phyloP scores from a whole-genome alignment of 2,329 filamentous ascomycete species.

The Calonectria honghensis region DNA sequence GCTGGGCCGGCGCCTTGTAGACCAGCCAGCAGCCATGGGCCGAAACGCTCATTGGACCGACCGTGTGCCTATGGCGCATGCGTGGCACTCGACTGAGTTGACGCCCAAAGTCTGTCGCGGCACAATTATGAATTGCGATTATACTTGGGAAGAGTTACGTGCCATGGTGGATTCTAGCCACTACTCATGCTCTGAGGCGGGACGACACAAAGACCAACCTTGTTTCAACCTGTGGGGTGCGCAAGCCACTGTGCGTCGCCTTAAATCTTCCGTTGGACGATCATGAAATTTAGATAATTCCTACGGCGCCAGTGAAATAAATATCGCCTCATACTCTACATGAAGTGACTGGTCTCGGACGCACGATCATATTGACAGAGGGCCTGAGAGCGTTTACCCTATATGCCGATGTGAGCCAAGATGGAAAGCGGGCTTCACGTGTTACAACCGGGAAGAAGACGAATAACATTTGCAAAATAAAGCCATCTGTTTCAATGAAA shows the following conservation, averaged over 20 bases:
- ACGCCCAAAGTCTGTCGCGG: conserved; percentile 1
- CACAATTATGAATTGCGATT: background rate
- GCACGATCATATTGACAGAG: too few species aligned
- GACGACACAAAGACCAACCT: background rate
- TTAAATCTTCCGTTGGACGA: background rate
- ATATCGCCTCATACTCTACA: background rate
- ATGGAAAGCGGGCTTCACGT: background rate
- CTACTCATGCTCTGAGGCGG: background rate
- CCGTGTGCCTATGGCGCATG: background rate
- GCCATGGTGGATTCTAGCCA: background rate
- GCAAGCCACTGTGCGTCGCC: background rate
- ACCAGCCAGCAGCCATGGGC: conserved; percentile 8
- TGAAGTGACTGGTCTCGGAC: background rate
- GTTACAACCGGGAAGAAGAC: background rate
- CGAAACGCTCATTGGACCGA: background rate
- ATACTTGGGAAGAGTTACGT: background rate
- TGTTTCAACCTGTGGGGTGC: background rate
- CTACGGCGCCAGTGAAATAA: background rate
- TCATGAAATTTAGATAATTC: background rate
- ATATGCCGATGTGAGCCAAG: background rate
- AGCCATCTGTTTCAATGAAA: background rate
- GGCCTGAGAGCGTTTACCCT: background rate
- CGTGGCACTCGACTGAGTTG: conserved; percentile 15
- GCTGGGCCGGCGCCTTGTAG: background rate
- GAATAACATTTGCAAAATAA: background rate